A percentile compares a stretch with the other conserved stretches of the same genome.
These are phyloP conservation scores for Metroxylon sagu DNA, from an alignment of 176 grass and related monocot genomes.

Conservation along the genomic window DNA sequence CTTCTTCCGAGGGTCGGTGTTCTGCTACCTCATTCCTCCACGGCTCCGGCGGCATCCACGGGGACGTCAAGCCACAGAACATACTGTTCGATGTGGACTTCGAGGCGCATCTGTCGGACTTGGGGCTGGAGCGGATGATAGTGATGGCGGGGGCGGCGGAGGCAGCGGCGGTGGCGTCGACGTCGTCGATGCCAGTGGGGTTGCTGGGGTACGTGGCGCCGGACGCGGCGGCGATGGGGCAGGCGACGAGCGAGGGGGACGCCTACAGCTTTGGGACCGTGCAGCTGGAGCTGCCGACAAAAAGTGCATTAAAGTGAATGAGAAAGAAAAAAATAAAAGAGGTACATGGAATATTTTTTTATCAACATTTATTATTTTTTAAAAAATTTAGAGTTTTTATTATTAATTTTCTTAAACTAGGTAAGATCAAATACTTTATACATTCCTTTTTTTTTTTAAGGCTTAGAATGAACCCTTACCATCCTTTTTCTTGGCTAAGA, in stretches of 20 bases:
- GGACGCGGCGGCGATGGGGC: conserved; percentile 55
- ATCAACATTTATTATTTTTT: no score
- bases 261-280: conserved; percentile 97
- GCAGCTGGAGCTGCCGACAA: conserved; percentile 79
- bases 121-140: conserved; percentile 84
- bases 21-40: no score
- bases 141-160: conserved; percentile 73
- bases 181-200: conserved; percentile 54
- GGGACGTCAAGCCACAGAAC: conserved; percentile 89
- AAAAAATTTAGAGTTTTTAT: no score
- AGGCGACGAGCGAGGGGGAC: conserved; percentile 83
- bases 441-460: no score
- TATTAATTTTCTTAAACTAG: no score
- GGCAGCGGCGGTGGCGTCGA: conserved; percentile 37
- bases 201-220: conserved; percentile 88
- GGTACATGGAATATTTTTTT: no score
- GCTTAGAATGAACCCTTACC: no score
- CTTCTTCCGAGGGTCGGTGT: no score
- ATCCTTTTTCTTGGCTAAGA: no score
- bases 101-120: conserved; percentile 90
- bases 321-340: no score
- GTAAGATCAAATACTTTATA: no score
- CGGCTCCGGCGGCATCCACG: conserved; percentile 71
- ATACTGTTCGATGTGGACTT: conserved; percentile 94
- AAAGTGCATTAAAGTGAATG: no score